Evolutionary conservation across 257 asterid genomes (phyloP), one percentile per base, ranked within the genome.

Genomic region (Nicotiana benthamiana): DNA sequence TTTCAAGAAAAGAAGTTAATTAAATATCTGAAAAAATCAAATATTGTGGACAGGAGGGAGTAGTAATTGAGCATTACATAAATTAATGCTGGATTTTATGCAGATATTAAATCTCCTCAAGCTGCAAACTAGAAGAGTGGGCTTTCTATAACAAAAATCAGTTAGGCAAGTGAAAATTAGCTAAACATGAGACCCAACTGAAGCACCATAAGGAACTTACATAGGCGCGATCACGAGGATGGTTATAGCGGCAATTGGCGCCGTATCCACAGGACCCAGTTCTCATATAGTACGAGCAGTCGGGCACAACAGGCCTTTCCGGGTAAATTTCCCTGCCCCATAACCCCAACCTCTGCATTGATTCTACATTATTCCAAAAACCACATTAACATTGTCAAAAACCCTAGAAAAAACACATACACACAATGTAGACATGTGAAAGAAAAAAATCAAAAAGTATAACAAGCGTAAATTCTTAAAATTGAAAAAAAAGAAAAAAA

Each of bases 241-340:
- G 98, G 83, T 91, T 91, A 84, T 82, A 94, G 75, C 97, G 94
- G 89, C 98, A 94, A 87, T 90, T 92, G 82, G 85, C 87, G 75
- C 93, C 98, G 77, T 89, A 94, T 1, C 95, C 97, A 80, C 98
- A 94, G 11, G 92, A 70, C 84, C 98, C 97, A 79, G 95, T 92
- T 53, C 97, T 84, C 86, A 91, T 77, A 81, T 89, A 94, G 87
- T 92, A 92, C 6, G 90, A 87, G 77, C 98, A 94, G 80, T 92
- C 94, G 75, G 93, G 88, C 62, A 80, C 75, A 74, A 92, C 97
- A 75, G 93, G 93, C 79, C 93, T 86, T 75, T 92, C 97, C 84
- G 97, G 97, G 89, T 87, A 91, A 79, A 80, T 85, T 68, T 91
- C 93, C 40, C 89, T 63, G 20, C 89, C 93, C 90, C 90, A 87